A percentile compares a stretch with the other conserved stretches of the same genome.
Conservation (phyloP, 202 grass and related monocot genomes). For the Sporobolus alterniflorus region DNA sequence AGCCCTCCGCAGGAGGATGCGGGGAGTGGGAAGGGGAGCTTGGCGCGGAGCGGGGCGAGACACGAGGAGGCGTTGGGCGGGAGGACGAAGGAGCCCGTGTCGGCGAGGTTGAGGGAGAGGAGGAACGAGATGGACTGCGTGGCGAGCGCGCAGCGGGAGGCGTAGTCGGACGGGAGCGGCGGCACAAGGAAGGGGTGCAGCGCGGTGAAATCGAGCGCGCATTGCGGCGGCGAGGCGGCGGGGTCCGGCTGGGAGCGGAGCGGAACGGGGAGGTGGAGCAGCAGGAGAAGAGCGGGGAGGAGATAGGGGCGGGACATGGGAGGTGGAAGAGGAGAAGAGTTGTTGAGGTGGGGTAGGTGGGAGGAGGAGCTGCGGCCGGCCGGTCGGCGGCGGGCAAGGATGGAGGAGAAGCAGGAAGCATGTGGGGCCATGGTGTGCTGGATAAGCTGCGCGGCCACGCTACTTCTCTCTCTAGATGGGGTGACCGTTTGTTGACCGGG, state of each 20-base stretch:
- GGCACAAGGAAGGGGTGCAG: slow-evolving; percentile 44
- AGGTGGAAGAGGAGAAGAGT: neutral
- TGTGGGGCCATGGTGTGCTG: slow-evolving; percentile 11
- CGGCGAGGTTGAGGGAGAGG: slow-evolving; percentile 63
- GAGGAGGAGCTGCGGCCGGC: neutral
- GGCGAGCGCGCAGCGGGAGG: slow-evolving; percentile 46
- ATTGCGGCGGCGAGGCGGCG: slow-evolving; percentile 17
- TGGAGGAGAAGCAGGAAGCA: neutral
- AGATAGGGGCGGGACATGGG: slow-evolving; percentile 25
- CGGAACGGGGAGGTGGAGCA: slow-evolving; percentile 4
- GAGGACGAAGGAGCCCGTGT: slow-evolving; percentile 58
- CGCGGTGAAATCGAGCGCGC: slow-evolving; percentile 78
- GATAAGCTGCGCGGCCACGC: neutral
- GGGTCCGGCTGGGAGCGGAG: slow-evolving; percentile 26
- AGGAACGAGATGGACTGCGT: slow-evolving; percentile 52
- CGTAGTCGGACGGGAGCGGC: slow-evolving; percentile 10
- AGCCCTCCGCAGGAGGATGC: slow-evolving; percentile 44
- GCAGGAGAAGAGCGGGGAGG: neutral
- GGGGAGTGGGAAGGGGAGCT: slow-evolving; percentile 44
- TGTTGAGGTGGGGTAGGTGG: neutral
- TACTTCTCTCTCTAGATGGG: neutral
- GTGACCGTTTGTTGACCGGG: too few species aligned
- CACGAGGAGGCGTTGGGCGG: slow-evolving; percentile 42
- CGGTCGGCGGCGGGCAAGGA: neutral
- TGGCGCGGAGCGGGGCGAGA: slow-evolving; percentile 37